Conservation (phyloP, 2,329 filamentous ascomycete genomes). For the Lizonia empirigonia region DNA sequence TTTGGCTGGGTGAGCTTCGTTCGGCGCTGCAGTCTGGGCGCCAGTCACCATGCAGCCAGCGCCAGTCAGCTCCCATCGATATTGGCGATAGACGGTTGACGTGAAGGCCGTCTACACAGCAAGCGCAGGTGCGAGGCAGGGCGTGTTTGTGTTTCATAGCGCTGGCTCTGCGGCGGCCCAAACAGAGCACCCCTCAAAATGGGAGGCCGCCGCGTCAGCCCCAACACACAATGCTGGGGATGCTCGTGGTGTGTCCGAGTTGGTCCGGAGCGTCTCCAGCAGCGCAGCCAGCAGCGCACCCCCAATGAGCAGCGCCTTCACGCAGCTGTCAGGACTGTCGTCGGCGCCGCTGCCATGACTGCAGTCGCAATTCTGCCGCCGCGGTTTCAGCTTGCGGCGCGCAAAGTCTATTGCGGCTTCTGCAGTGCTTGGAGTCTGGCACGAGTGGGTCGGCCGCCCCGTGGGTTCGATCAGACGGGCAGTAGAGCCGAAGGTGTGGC, state of each 20-base stretch:
- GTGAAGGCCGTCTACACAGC: neutral
- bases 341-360: too few relatives aligned
- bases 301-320: neutral
- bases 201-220: too few relatives aligned
- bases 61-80: neutral
- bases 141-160: neutral
- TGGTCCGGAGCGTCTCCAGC: neutral
- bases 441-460: neutral
- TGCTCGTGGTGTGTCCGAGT: too few relatives aligned
- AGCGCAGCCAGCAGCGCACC: neutral
- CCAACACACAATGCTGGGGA: too few relatives aligned
- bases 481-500: neutral
- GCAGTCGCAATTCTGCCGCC: too few relatives aligned
- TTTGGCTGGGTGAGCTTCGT: slow-evolving; percentile 11
- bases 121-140: neutral
- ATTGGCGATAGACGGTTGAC: too few relatives aligned
- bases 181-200: too few relatives aligned
- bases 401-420: neutral
- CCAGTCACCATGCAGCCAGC: slow-evolving; percentile 6
- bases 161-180: too few relatives aligned
- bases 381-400: too few relatives aligned
- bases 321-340: neutral
- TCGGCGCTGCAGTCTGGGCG: slow-evolving; percentile 5
- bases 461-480: neutral
- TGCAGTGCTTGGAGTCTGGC: slow-evolving; percentile 2